Evolutionary conservation across 2,329 filamentous ascomycete genomes (phyloP).

Genomic region (Aspergillus sp.): DNA sequence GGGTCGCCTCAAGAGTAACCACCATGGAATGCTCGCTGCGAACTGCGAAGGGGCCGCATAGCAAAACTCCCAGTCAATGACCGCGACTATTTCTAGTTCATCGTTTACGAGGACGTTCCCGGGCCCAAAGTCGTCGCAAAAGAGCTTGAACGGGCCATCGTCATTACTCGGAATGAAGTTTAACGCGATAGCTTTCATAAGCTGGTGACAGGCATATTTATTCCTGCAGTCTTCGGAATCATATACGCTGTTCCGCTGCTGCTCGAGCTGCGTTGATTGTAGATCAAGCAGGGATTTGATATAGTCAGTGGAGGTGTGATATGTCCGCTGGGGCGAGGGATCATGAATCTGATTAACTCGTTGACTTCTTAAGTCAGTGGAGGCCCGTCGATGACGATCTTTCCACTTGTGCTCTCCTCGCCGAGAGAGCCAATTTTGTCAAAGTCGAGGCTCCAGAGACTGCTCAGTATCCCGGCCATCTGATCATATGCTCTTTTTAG

Average conservation of each 20-base stretch:
- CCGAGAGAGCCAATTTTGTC: constrained; percentile 8
- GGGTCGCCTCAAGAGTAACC: constrained; percentile 18
- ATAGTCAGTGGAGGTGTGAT: constrained; percentile 12
- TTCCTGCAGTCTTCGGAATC: constrained; percentile 13
- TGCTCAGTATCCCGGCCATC: constrained; percentile 14
- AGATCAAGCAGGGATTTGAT: constrained; percentile 7
- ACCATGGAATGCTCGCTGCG: constrained; percentile 23
- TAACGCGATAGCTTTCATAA: constrained; percentile 10
- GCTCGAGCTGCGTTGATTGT: constrained; percentile 4
- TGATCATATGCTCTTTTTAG: constrained; percentile 9
- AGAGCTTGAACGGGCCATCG: constrained; percentile 29
- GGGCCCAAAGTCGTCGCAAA: constrained; percentile 34
- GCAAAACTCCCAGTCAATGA: constrained; percentile 38
- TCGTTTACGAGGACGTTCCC: constrained; percentile 32
- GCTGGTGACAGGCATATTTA: constrained; percentile 15
- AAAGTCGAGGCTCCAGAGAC: constrained; percentile 13
- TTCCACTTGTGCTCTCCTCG: background rate
- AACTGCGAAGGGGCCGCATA: constrained; percentile 28
- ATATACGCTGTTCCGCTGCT: constrained; percentile 14
- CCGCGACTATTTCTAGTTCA: constrained; percentile 23
- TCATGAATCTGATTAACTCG: constrained; percentile 11
- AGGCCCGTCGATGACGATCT: background rate
- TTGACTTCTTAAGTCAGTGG: constrained; percentile 9
- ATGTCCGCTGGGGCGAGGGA: background rate
- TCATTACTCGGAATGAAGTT: constrained; percentile 8